Base-by-base conservation (phyloP, 129 eudicot genomes). In the Arctium lappa region DNA sequence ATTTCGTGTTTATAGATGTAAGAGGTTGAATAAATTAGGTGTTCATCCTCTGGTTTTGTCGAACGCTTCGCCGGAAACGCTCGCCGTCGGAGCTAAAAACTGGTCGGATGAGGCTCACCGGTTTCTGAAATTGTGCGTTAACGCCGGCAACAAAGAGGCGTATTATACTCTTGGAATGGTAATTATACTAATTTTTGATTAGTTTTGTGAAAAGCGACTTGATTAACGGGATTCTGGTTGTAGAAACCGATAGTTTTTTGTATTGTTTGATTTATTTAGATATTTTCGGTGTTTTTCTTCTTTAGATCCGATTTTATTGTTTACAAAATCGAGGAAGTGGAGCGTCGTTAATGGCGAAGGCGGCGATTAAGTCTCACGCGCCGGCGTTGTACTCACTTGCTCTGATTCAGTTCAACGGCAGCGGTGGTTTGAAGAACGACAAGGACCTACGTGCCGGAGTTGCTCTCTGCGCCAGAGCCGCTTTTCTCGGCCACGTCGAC, bases 271-370 rank as follows among this genome's bases (percentile, higher is more conserved):
- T 32, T 18, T 29, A 46, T 32, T 37, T 13, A 9, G 15, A 22
- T 9, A 8, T 38, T 65, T 69, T 46, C 15, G 79, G 38, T 44
- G 39, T 79, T 33, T 38, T 1, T 69, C 5, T 22, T 86, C 1
- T 30, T 1, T 87, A 87, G 90, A 87, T 87, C 83, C 90, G 83
- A 40, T 87, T 87, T 74, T 87, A 87, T 71, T 87, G 90, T 50
- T 29, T 84, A 18, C 60, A 77, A 50, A 74, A 77, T 65, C 81
- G 70, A 44, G 79, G 82, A 4, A 72, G 34, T 46, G 90, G 90
- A 8, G 78, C 78, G 48, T 72, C 85, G 6, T 30, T 87, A 31
- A 84, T 87, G 80, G 83, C 87, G 42, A 87, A 80, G 81, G 90
- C 90, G 34, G 90, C 90, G 77, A 80, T 84, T 46, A 80, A 27